phyloP scores from a whole-genome alignment of 495 filamentous ascomycete genomes.

The Chaetomium tenue region DNA sequence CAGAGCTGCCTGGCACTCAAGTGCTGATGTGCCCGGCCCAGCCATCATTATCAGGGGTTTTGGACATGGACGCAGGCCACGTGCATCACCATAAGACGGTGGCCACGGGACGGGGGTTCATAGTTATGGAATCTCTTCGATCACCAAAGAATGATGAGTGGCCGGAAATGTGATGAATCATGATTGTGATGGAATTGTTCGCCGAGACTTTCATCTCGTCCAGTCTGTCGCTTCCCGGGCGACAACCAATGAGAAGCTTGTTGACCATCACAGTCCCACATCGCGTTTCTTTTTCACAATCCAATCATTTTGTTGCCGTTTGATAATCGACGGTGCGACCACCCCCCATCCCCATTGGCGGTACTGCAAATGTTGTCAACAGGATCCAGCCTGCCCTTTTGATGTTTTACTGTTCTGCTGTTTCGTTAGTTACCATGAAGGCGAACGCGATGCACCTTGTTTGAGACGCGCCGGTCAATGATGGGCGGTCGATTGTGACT shows the following conservation, averaged over 20 bases:
- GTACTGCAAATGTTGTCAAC: not conserved
- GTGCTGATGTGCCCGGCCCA: no score
- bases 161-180: not conserved
- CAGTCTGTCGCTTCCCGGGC: not conserved
- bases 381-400: not conserved
- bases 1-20: no score
- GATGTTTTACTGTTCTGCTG: not conserved
- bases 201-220: slow-evolving; percentile 3
- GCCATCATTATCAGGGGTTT: no score
- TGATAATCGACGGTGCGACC: not conserved
- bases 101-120: no score
- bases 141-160: no score
- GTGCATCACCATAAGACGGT: no score
- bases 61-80: no score
- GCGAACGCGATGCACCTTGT: slow-evolving; percentile 6
- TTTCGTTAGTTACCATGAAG: not conserved
- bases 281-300: slow-evolving; percentile 8
- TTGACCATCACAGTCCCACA: slow-evolving; percentile 4
- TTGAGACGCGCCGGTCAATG: slow-evolving; percentile 3
- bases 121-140: no score
- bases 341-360: slow-evolving; percentile 8
- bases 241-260: not conserved
- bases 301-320: slow-evolving; percentile 12
- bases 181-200: not conserved
- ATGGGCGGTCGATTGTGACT: not conserved